Evolutionary conservation across 345 rosid species (phyloP).

Genomic region (Eucalyptus microcorys): DNA sequence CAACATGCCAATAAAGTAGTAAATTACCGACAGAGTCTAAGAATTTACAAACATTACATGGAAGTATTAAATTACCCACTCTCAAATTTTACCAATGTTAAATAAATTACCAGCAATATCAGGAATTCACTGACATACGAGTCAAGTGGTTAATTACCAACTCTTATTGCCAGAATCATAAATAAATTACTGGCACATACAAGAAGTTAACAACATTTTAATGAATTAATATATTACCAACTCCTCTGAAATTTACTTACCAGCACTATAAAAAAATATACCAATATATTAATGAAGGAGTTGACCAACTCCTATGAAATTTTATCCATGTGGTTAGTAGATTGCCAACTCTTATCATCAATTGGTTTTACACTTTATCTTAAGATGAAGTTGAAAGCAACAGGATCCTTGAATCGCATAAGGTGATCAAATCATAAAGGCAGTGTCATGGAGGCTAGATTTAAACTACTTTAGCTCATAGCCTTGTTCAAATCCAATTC

Average conservation of each 20-base stretch:
- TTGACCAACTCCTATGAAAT: neutral
- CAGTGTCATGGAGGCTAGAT: neutral
- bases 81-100: neutral
- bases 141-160: neutral
- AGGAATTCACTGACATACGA: neutral
- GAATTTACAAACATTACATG: neutral
- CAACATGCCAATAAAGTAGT: neutral
- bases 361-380: neutral
- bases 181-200: neutral
- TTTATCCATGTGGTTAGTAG: neutral
- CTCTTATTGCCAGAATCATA: fast-evolving
- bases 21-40: neutral
- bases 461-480: fast-evolving
- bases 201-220: neutral
- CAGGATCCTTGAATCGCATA: neutral
- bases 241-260: neutral
- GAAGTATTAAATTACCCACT: neutral
- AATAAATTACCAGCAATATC: no score
- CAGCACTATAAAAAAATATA: neutral
- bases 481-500: fast-evolving
- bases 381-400: neutral
- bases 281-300: neutral
- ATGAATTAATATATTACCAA: no score
- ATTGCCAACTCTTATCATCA: neutral
- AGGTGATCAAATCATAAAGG: neutral